phyloP scores from a whole-genome alignment of 2,329 filamentous ascomycete genomes.

The Phaeophleospora eucalypticola region DNA sequence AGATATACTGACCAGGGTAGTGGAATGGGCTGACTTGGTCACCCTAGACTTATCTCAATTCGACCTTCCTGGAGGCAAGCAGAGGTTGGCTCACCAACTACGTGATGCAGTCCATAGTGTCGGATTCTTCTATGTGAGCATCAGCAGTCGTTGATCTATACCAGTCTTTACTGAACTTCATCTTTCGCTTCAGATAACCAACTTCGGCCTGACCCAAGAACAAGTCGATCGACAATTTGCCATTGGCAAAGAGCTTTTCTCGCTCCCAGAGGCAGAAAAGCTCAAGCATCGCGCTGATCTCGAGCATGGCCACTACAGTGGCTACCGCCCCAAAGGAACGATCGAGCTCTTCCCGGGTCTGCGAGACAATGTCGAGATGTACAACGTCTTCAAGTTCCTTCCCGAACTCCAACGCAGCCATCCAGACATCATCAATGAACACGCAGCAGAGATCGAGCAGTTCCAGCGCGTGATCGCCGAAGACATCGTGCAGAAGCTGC shows the following conservation, averaged over 20 bases:
- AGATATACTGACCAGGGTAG: constrained; percentile 2
- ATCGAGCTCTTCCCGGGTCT: constrained; percentile 20
- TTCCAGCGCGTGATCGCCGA: constrained; percentile 52
- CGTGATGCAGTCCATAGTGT: constrained; percentile 47
- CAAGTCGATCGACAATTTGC: constrained; percentile 59
- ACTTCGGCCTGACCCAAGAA: constrained; percentile 59
- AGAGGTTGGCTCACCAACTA: constrained; percentile 52
- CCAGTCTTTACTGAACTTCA: not conserved
- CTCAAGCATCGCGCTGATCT: constrained; percentile 47
- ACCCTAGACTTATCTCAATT: constrained; percentile 56
- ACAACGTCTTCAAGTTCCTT: constrained; percentile 53
- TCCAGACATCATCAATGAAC: constrained; percentile 38
- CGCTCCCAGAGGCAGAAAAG: constrained; percentile 56
- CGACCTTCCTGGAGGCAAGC: constrained; percentile 52
- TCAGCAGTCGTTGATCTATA: not conserved
- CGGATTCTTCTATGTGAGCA: constrained; percentile 58
- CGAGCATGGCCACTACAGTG: constrained; percentile 31
- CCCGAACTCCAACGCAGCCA: constrained; percentile 24
- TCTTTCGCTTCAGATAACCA: constrained; percentile 36
- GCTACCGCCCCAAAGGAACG: constrained; percentile 25
- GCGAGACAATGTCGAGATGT: constrained; percentile 56
- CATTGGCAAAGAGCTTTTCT: constrained; percentile 56
- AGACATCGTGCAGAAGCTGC: constrained; percentile 54
- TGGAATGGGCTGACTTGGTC: constrained; percentile 53
- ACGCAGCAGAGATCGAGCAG: constrained; percentile 53